These are phyloP conservation scores for Hortaea werneckii DNA, from an alignment of 2,329 filamentous ascomycete species.

Conservation along the genomic window DNA sequence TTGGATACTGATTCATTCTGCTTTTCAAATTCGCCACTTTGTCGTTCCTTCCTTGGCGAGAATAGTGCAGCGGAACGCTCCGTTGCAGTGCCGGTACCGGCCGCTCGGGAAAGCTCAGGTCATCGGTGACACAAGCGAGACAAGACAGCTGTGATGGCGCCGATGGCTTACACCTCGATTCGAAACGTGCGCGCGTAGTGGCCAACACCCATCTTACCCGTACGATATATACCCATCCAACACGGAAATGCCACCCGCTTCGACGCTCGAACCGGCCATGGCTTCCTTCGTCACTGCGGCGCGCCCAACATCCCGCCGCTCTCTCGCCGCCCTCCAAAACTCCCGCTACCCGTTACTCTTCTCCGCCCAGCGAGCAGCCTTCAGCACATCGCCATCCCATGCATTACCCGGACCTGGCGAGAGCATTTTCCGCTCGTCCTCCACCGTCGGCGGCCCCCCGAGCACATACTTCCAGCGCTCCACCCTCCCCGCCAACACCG, in stretches of 20 bases:
- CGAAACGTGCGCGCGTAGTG: no score
- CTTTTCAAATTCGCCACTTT: background rate
- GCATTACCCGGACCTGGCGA: slow-evolving; percentile 20
- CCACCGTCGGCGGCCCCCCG: slow-evolving; percentile 18
- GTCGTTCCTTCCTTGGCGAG: background rate
- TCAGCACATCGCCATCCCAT: slow-evolving; percentile 17
- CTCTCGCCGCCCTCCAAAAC: slow-evolving; percentile 23
- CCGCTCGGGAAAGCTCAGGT: no score
- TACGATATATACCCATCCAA: background rate
- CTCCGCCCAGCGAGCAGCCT: slow-evolving; percentile 14
- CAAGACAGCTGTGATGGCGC: no score
- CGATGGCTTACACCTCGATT: no score
- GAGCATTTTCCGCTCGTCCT: slow-evolving; percentile 24
- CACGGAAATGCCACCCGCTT: slow-evolving; percentile 6
- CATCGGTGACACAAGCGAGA: no score
- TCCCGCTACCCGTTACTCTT: slow-evolving; percentile 21
- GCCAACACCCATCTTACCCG: background rate
- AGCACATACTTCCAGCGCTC: slow-evolving; percentile 35
- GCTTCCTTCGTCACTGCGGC: slow-evolving; percentile 30
- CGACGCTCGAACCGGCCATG: slow-evolving; percentile 14
- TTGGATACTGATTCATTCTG: background rate
- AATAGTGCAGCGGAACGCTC: background rate
- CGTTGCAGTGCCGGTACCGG: background rate
- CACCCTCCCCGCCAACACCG: slow-evolving; percentile 77
- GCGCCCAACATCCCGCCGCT: slow-evolving; percentile 21